Evolutionary conservation across 73 alveolate species (phyloP).

Genomic region (Tetrahymena malaccensis): DNA sequence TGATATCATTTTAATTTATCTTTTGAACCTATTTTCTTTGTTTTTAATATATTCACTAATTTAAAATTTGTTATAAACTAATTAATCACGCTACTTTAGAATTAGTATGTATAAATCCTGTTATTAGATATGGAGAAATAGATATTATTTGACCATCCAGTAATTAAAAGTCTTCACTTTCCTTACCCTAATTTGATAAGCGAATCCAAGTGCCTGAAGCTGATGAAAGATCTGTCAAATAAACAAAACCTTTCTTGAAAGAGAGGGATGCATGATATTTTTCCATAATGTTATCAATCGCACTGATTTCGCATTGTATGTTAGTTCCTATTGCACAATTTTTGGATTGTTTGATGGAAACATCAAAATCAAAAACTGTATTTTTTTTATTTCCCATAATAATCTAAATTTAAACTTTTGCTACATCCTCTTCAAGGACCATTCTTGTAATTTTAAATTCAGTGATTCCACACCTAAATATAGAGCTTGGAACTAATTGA

Average conservation of each 20-base stretch:
- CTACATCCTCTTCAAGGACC: background rate
- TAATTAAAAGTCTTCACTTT: background rate
- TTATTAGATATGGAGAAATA: background rate
- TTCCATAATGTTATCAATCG: background rate
- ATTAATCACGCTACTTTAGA: background rate
- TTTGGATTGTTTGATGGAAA: background rate
- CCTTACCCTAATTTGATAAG: background rate
- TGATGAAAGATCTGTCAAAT: background rate
- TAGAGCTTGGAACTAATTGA: background rate
- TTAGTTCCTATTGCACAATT: background rate
- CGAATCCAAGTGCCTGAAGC: background rate
- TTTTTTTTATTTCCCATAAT: background rate
- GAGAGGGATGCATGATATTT: background rate
- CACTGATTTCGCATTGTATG: background rate
- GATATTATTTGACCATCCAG: background rate
- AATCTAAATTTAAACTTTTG: background rate
- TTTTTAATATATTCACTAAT: too few relatives aligned
- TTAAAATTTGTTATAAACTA: too few relatives aligned
- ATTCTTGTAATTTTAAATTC: background rate
- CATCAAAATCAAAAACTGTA: background rate
- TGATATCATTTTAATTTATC: too few relatives aligned
- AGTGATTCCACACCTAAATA: background rate
- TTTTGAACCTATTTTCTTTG: background rate
- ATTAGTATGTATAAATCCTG: background rate
- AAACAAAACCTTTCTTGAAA: background rate